Base-by-base conservation (phyloP, 352 stramenopile species). In the Phytophthora rubi region DNA sequence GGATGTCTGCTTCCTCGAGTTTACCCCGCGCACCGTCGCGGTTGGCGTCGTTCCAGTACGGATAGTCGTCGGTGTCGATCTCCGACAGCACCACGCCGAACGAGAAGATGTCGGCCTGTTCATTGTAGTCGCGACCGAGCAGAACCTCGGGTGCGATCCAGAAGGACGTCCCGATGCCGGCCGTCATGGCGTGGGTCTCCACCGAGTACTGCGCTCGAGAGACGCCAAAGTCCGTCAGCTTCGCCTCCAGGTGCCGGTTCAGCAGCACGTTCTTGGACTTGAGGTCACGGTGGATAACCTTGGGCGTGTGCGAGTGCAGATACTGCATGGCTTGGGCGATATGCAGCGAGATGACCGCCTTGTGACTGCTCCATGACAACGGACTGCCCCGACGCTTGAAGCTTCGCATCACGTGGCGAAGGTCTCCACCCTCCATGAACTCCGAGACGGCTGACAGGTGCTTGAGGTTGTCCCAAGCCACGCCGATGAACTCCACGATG, bases 201-300 rank as follows among this genome's bases (percentile, higher is more conserved):
- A 77, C 60, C 16, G 65, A 58, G 55, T 77, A 68, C 28, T 71
- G 70, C 37, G 77, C 62, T 6, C 80, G 71, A 21, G 77, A 84
- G 26, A 85, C 75, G 6, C 82, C 82, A 71, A 92, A 92, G 69
- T 92, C 85, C 37, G 77, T 92, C 37, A 92, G 60, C 47, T 92
- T 92, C 1, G 82, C 82, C 26, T 89, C 71, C 21, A 88, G 57
- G 9, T 86, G 70, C 37, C 64, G 66, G 61, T 85, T 89, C 6
- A 89, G 69, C 33, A 86, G 78, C 37, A 81, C 74, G 47, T 81
- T 81, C 37, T 75, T 75, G 56, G 72, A 79, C 59, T 79, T 79
- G 23, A 79, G 48, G 49, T 81, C 76, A 1, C 76, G 76, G 32
- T 83, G 76, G 18, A 83, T 77, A 18, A 86, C 68, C 53, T 78